Evolutionary conservation across 495 filamentous ascomycete genomes (phyloP).

Genomic region (Xylaria telfairii): DNA sequence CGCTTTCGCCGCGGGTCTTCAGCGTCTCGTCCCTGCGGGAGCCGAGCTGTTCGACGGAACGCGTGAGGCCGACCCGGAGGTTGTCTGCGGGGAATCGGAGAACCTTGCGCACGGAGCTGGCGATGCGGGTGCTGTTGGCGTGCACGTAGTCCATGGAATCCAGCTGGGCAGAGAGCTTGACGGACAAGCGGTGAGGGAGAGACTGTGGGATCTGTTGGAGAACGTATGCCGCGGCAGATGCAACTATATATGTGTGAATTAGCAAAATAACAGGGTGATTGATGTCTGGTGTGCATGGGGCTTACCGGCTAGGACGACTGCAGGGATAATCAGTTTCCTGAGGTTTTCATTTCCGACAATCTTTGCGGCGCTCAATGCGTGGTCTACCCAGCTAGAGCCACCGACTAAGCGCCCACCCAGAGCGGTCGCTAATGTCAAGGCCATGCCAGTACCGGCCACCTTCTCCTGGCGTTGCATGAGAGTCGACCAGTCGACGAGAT

Average conservation of each 20-base stretch:
- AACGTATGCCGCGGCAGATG: conserved; percentile 76
- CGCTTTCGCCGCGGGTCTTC: conserved; percentile 75
- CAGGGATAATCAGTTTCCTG: conserved; percentile 80
- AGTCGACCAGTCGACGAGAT: conserved; percentile 87
- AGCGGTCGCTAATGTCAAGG: conserved; percentile 88
- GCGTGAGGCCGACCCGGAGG: conserved; percentile 77
- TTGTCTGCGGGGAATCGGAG: conserved; percentile 84
- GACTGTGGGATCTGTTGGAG: conserved; percentile 85
- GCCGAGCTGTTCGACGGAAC: conserved; percentile 80
- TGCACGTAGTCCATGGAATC: conserved; percentile 89
- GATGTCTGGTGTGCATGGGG: conserved; percentile 27
- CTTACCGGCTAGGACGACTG: conserved; percentile 78
- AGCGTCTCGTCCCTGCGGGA: conserved; percentile 77
- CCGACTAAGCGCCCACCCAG: conserved; percentile 81
- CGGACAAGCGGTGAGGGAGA: conserved; percentile 83
- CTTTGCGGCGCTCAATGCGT: conserved; percentile 77
- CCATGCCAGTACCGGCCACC: conserved; percentile 88
- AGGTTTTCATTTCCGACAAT: conserved; percentile 85
- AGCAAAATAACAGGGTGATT: conserved; percentile 34
- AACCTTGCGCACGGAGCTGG: conserved; percentile 81
- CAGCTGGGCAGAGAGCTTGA: conserved; percentile 82
- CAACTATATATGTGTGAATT: conserved; percentile 60
- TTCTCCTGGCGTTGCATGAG: conserved; percentile 94
- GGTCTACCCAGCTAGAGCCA: conserved; percentile 87
- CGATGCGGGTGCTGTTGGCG: conserved; percentile 81